Base-by-base conservation (phyloP, 2,329 filamentous ascomycete genomes). In the Domatiomyces globalis region DNA sequence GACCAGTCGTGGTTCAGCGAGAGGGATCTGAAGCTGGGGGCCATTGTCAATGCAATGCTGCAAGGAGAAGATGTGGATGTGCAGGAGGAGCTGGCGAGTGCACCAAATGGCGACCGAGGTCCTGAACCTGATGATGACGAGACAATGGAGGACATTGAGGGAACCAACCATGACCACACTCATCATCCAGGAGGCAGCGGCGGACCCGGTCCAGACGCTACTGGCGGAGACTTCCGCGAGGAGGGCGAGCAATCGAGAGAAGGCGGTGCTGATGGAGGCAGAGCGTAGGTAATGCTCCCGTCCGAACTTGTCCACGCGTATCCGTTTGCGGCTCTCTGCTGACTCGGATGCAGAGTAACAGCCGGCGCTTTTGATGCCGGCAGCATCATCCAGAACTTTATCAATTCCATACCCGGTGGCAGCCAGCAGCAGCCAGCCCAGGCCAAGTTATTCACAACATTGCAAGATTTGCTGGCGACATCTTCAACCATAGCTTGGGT, bases 231-330 rank as follows among this genome's bases (percentile, higher is more conserved):
- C 66, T 73, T 95, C 61, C 80, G 89, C 69, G 83, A 94, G 68
- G 92, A 96, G 69, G 92, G 92, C 53, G 81, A 87, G 67, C 82
- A 80, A 60, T 81, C 90, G 58, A 79, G 94, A 72, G 88, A 95
- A 70, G 92, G 90, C 54, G 92, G 94, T 66, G 87, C 87, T 61
- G 92, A 96, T 71, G 92, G 94, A 65, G 94, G 87, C 72, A 82
- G 92, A 95, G 92, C 90, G 92, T 98, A 96, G 90, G 94, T 98
- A 70, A 66, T 69, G 67, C 67, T 70, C 50, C 55, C 54, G 39
- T 45, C 44, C 49, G 33, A n/a, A 22, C 48, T 48, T 45, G 18
- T 27, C 44, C 27, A 8, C 20, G 44, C 22, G 27, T n/a, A 18
- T 45, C 20, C 15, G 17, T 29, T 46, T 17, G 2, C 36, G 48